Base-by-base conservation (phyloP, 192 early-diverging fungal species). In the Linnemannia zychae region DNA sequence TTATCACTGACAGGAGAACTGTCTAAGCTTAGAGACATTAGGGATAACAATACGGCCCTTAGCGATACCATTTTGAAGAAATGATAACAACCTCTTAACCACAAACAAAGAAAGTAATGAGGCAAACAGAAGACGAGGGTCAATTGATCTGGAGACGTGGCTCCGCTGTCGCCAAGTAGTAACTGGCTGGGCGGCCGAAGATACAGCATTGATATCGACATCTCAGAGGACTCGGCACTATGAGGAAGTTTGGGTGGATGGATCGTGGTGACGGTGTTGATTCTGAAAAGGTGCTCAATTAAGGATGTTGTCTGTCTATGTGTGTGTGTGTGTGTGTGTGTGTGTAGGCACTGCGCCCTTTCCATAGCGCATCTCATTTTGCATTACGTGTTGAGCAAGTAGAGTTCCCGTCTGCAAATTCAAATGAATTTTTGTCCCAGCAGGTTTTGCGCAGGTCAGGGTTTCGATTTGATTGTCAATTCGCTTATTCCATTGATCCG, bases 1-100 rank as follows among this genome's bases (percentile, higher is more conserved):
- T 97, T n/a, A 92, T 98, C 88, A 95, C 96, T 7, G 97, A 98
- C 87, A 91, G 95, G 88, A 91, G 91, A 82, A 93, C 93, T 57
- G 90, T 97, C 24, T 94, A 79, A 83, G n/a, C 38, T 81, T 69
- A 28, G 22, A 31, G 46, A 44, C 28, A 44, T 40, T 34, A 20
- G 15, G 38, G 37, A 60, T 18, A 31, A 17, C 12, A 44, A 44
- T 9, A 44, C 40, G 40, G 9, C 40, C 6, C 22, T 12, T 4
- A 48, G 37, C 31, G 33, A 65, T 63, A 76, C 60, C 74, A 15
- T 63, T 63, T 63, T 63, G 28, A 63, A 63, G 28, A 63, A 63
- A 63, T 63, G 57, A 63, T 31, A 24, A 63, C 57, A 28, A 63
- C 57, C 28, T 63, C 31, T 31, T 63, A 12, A 15, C 13, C 24